Conservation (phyloP, 106 monocot species). For the Dendrobium huoshanense region DNA sequence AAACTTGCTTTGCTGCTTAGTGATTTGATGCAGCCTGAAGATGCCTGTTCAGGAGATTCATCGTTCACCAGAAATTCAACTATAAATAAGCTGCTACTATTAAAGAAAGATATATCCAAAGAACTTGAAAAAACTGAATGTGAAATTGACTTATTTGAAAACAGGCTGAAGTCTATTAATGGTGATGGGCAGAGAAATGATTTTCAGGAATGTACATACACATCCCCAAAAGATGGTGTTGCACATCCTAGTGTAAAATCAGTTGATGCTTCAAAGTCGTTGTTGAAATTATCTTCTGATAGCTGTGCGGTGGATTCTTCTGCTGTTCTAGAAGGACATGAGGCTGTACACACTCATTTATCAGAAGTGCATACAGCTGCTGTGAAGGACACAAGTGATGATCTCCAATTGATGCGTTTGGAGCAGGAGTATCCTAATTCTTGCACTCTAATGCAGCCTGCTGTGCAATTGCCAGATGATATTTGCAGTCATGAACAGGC, state of each 20-base stretch:
- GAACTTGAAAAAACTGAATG: constrained; percentile 79
- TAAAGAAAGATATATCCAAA: constrained; percentile 58
- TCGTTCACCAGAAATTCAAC: constrained; percentile 21
- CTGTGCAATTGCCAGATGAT: background rate
- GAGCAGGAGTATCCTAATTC: background rate
- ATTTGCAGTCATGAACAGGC: background rate
- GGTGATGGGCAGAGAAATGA: constrained; percentile 5
- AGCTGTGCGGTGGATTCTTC: background rate
- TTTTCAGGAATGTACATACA: background rate
- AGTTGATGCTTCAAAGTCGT: constrained; percentile 10
- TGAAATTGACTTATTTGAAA: constrained; percentile 84
- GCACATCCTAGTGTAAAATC: background rate
- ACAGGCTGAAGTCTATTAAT: constrained; percentile 49
- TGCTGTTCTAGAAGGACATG: background rate
- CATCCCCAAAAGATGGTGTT: background rate
- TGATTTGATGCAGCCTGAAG: constrained; percentile 57
- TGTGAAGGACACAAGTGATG: background rate
- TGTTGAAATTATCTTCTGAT: background rate
- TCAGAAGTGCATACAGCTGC: constrained; percentile 5
- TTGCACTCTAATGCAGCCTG: background rate
- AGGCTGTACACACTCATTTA: background rate
- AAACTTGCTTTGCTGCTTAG: constrained; percentile 32
- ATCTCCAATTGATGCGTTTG: background rate
- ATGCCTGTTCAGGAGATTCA: constrained; percentile 57
- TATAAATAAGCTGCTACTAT: constrained; percentile 35